Evolutionary conservation across 306 rosid genomes (phyloP), one percentile per base, ranked within the genome.

Genomic region (Betula pendula): DNA sequence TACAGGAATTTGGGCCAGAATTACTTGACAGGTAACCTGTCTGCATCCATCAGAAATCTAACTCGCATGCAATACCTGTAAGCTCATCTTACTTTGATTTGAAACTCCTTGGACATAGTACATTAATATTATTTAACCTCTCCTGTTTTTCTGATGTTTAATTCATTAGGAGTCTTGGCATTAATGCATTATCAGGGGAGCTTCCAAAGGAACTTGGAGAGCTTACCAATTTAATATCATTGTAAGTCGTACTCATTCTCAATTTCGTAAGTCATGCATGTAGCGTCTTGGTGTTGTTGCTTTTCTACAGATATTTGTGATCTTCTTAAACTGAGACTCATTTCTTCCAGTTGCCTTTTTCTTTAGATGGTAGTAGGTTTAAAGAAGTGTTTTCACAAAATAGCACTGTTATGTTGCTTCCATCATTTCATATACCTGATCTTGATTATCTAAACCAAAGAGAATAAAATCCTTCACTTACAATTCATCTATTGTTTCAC

Each of bases 201-300:
- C 83, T 91, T 75, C 98, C 98, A 1, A 90, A 85, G 82, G 96
- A 88, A 77, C 76, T 93, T 40, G 90, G 93, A 71, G 52, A 81
- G 40, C 97, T 91, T 40, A 83, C 89, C 4, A 73, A 84, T 20
- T 63, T 93, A 70, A 5, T 0, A 44, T 0, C 15, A 60, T 43
- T 93, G 97, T 93, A 86, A 50, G 97, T 81, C 74, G n/a, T 74
- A 3, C 53, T 51, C 24, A 66, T 69, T 42, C 42, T 40, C 20
- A 11, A 68, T 4, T 66, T 12, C 17, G 3, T 16, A 20, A 11
- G 7, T 24, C 22, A 60, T 33, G 16, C 52, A 14, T 27, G 22
- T 17, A 19, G 19, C 20, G 6, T 40, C 29, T 22, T 42, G 56
- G 65, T 47, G 49, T 42, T 45, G 44, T 70, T 74, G 53, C 8